Evolutionary conservation across 83 land plant genomes (phyloP), one percentile per base, ranked within the genome.

Genomic region (Picea engelmannii): DNA sequence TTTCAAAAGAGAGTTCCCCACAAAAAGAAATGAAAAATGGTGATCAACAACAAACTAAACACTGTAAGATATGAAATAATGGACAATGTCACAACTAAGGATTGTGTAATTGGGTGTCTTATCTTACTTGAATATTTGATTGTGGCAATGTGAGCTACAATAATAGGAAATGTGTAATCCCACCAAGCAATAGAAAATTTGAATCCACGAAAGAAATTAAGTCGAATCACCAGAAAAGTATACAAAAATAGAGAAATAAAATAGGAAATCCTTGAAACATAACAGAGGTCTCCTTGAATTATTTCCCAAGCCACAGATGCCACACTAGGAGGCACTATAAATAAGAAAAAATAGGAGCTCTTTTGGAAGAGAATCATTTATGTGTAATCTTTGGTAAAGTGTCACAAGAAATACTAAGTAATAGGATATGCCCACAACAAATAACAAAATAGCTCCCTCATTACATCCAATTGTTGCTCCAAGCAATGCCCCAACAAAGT

Each of bases 321-420:
- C 25, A 89, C 91, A 58, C 97, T 94, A 6, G 99, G 99, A 10
- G 95, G 91, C 18, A 97, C 99, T 0, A 96, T 94, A 74, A 96
- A 96, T 68, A 96, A 84, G 84, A 95, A 88, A 93, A 95, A 5
- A 93, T 92, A 20, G 99, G 99, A 96, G 98, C 80, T 96, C 98
- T 71, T 89, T 89, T 0, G 98, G 93, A 5, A 95, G 87, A 4
- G 96, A 86, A 80, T 82, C 94, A 80, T 92, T 93, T 17, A 96
- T 95, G 20, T 98, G 99, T 13, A 96, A 85, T 81, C 96, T 92
- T 79, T 95, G 98, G 60, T 93, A 96, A 7, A 96, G 88, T 18
- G 98, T 95, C 15, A 95, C 96, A 79, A 96, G 92, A 4, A 96
- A 89, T 42, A 96, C 99, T 0, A 81, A 61, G 85, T 95, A 96